phyloP scores from a whole-genome alignment of 768 basidiomycete genomes.

The Pisolithus orientalis region DNA sequence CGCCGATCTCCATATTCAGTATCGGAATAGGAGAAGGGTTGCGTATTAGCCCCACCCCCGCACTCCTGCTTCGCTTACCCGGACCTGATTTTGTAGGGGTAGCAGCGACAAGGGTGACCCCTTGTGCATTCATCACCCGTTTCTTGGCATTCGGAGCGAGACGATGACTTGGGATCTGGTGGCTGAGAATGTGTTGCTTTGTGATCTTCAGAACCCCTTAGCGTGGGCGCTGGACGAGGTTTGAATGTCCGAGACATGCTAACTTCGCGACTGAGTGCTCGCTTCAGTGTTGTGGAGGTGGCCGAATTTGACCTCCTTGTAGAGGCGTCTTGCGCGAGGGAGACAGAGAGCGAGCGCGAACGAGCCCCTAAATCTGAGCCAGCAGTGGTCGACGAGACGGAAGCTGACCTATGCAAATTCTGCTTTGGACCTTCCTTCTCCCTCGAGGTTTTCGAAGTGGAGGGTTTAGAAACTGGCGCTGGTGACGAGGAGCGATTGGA shows the following conservation, averaged over 20 bases:
- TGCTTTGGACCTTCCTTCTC: conserved; percentile 14
- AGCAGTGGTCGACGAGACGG: conserved; percentile 11
- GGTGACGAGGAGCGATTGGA: conserved; percentile 10
- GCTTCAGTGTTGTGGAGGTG: conserved; percentile 39
- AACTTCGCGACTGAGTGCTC: conserved; percentile 59
- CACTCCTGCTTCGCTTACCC: conserved; percentile 6
- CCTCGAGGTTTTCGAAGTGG: conserved; percentile 3
- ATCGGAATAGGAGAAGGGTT: conserved; percentile 4
- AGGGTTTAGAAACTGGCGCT: conserved; percentile 9
- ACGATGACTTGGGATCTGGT: conserved; percentile 10
- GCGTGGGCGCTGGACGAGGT: conserved; percentile 23
- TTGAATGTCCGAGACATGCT: conserved; percentile 75
- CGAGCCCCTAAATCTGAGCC: conserved; percentile 34
- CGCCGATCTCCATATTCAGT: neutral
- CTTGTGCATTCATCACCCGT: conserved; percentile 7
- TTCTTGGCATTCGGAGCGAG: conserved; percentile 5
- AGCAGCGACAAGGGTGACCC: conserved; percentile 43
- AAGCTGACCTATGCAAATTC: conserved; percentile 7
- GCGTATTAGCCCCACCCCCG: conserved; percentile 2
- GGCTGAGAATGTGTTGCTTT: conserved; percentile 10
- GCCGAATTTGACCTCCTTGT: conserved; percentile 31
- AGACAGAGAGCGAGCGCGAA: conserved; percentile 61
- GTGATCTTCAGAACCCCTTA: conserved; percentile 5
- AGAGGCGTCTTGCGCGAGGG: conserved; percentile 57
- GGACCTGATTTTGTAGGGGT: conserved; percentile 42